Percentiles rank a stretch among this genome's conserved stretches.
These are phyloP conservation scores for Chaetomiaceae sp. DNA, from an alignment of 2,329 filamentous ascomycete genomes.

Conservation along the genomic window DNA sequence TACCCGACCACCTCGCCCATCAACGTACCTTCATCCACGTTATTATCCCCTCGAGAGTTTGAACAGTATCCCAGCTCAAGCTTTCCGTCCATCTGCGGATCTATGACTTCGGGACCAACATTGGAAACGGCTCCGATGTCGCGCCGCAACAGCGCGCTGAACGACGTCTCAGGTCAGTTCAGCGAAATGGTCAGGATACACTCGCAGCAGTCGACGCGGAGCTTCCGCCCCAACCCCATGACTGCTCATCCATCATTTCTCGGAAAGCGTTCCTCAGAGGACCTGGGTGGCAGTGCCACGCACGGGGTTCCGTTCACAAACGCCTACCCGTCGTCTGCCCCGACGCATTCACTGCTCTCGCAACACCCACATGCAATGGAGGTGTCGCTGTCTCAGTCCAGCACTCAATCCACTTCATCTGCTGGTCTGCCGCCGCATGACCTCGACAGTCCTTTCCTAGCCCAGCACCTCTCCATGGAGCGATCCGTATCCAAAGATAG, in stretches of 20 bases:
- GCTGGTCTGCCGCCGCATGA: slow-evolving; percentile 6
- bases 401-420: slow-evolving; percentile 19
- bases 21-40: slow-evolving; percentile 16
- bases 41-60: slow-evolving; percentile 14
- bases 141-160: slow-evolving; percentile 41
- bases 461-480: slow-evolving; percentile 33
- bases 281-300: slow-evolving; percentile 28
- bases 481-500: slow-evolving; percentile 49
- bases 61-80: slow-evolving; percentile 22
- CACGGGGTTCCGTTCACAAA: slow-evolving; percentile 5
- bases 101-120: slow-evolving; percentile 40
- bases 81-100: slow-evolving; percentile 39
- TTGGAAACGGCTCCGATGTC: slow-evolving; percentile 38
- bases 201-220: slow-evolving; percentile 36
- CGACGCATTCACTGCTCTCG: slow-evolving; percentile 6
- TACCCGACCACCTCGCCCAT: slow-evolving; percentile 18
- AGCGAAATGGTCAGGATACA: slow-evolving; percentile 36
- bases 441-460: slow-evolving; percentile 4
- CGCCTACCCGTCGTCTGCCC: slow-evolving; percentile 22
- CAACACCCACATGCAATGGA: slow-evolving; percentile 23
- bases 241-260: slow-evolving; percentile 20
- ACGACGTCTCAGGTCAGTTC: slow-evolving; percentile 30
- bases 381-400: slow-evolving; percentile 22
- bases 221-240: slow-evolving; percentile 19
- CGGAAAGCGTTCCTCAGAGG: slow-evolving; percentile 31